A percentile compares a stretch with the other conserved stretches of the same genome.
phyloP scores from a whole-genome alignment of 1,139 yeast species.

The Kodamaea sp. region DNA sequence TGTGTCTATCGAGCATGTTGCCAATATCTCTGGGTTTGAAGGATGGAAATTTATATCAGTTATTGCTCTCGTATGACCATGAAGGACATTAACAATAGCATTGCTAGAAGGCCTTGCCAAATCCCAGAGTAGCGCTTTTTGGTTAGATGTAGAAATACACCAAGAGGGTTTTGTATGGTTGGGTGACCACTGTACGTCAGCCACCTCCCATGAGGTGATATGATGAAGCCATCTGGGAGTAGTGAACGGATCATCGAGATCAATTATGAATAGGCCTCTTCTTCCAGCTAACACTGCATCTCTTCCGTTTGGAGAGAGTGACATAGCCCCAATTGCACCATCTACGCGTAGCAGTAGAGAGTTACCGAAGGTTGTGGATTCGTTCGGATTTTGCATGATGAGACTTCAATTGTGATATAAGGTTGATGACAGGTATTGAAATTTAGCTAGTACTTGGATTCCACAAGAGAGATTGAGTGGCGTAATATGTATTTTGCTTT shows the following conservation, averaged over 20 bases:
- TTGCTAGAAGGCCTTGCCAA: constrained; percentile 69
- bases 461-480: too few species aligned
- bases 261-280: constrained; percentile 84
- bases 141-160: constrained; percentile 94
- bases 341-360: constrained; percentile 84
- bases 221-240: constrained; percentile 95
- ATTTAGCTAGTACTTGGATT: too few species aligned
- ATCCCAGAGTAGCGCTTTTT: constrained; percentile 94
- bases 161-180: constrained; percentile 80
- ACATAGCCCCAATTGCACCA: constrained; percentile 92
- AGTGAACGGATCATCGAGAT: constrained; percentile 90
- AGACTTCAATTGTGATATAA: too few species aligned
- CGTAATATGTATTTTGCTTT: too few species aligned
- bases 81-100: constrained; percentile 85
- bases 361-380: constrained; percentile 68
- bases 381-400: constrained; percentile 17
- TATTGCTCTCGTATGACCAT: constrained; percentile 88
- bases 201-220: constrained; percentile 95
- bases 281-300: constrained; percentile 94
- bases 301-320: constrained; percentile 87
- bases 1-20: constrained; percentile 92
- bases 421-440: too few species aligned
- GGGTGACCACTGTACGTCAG: constrained; percentile 98
- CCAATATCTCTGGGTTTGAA: constrained; percentile 80
- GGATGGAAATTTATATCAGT: constrained; percentile 95